A percentile compares a stretch with the other conserved stretches of the same genome.
These are phyloP conservation scores for Exsudoporus floridanus DNA, from an alignment of 1,284 basidiomycete species.

Conservation along the genomic window DNA sequence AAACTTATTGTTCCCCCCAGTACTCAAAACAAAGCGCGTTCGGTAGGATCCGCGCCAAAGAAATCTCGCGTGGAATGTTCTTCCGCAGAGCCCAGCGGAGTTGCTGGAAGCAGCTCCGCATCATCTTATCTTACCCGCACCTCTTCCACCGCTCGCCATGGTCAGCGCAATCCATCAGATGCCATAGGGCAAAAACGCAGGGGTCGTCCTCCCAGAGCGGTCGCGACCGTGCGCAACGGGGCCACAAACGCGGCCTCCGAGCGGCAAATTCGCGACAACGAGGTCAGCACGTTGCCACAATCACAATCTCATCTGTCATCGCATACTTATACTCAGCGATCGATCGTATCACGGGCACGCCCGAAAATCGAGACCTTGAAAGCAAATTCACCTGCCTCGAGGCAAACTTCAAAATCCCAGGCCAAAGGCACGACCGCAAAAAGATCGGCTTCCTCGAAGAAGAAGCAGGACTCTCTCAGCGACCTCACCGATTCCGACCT, in stretches of 20 bases:
- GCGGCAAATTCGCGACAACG: constrained; percentile 29
- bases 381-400: constrained; percentile 38
- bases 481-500: constrained; percentile 37
- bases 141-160: constrained; percentile 31
- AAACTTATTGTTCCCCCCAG: constrained; percentile 65
- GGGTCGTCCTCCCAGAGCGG: constrained; percentile 54
- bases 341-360: constrained; percentile 29
- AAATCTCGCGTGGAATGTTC: constrained; percentile 20
- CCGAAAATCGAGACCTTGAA: constrained; percentile 22
- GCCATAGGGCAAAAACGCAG: constrained; percentile 48
- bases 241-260: constrained; percentile 24
- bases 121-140: constrained; percentile 8
- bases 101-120: constrained; percentile 19
- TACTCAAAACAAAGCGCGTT: constrained; percentile 44
- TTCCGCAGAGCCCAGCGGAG: constrained; percentile 16
- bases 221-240: constrained; percentile 28
- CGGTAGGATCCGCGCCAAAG: constrained; percentile 25
- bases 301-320: constrained; percentile 38
- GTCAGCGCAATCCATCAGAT: constrained; percentile 21
- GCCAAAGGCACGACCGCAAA: constrained; percentile 44
- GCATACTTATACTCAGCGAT: constrained; percentile 19
- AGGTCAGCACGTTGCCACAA: constrained; percentile 33
- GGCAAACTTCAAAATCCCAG: constrained; percentile 35
- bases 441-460: constrained; percentile 35
- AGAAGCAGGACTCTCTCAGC: constrained; percentile 33